Evolutionary conservation across 2,329 filamentous ascomycete genomes (phyloP), one percentile per base, ranked within the genome.

Genomic region (Periconia macrospinosa): DNA sequence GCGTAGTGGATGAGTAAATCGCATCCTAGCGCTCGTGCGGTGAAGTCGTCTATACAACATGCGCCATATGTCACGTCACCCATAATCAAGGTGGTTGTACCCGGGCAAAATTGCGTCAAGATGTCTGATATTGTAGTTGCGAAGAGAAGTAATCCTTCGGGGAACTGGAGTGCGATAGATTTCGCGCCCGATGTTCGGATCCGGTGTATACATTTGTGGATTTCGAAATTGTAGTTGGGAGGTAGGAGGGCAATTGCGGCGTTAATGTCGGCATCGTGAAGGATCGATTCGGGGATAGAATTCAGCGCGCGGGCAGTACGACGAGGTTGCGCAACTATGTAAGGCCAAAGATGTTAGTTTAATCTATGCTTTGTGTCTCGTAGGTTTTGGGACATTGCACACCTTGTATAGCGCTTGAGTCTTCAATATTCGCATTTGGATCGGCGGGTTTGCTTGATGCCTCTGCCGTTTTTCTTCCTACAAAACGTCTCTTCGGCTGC

Each of bases 31-130:
- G 95, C 94, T 43, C 93, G 83, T 1, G 94, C 95, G 0, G 94
- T 99, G 76, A 95, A 99, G 76, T 99, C 94, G 72, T 99, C 94
- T 65, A 99, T 97, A 71, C 94, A 99, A 79, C 94, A 99, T 19
- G 94, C 94, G 58, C 94, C 94, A 73, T 99, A 99, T 1, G 94
- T 99, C 42, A 99, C 94, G 72, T 99, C 94, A 56, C 94, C 94
- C 94, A 99, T 99, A 73, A 99, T 99, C 50, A 97, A 81, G 1
- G 93, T 97, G 72, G 95, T 91, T 41, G 89, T 88, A 1, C 90
- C 92, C 0, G 91, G 89, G 69, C 94, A 99, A 78, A 99, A 99
- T 70, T 92, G 89, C 0, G 90, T 91, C 45, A 99, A 80, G 65
- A 99, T 97, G 71, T 99, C 94, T 3, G 94, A 96, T 62, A 99